Conservation (phyloP, 768 basidiomycete genomes). For the Phylloporus sp. region DNA sequence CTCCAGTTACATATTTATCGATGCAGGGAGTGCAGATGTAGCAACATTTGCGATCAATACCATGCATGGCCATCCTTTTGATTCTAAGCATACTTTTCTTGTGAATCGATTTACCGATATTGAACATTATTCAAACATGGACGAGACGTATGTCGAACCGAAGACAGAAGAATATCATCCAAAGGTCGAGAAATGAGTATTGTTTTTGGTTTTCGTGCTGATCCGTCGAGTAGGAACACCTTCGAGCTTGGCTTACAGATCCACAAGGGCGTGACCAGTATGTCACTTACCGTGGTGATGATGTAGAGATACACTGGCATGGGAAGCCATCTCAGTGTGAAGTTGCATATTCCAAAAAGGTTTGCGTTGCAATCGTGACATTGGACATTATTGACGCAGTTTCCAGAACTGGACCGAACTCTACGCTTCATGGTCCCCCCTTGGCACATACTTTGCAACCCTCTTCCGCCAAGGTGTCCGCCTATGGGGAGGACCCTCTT, state of each 20-base stretch:
- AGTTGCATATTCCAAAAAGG: constrained; percentile 68
- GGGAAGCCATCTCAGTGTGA: constrained; percentile 87
- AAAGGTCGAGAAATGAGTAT: constrained; percentile 46
- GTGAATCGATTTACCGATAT: constrained; percentile 89
- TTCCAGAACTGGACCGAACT: constrained; percentile 91
- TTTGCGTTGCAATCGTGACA: constrained; percentile 34
- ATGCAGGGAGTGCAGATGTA: constrained; percentile 67
- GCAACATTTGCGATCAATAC: constrained; percentile 62
- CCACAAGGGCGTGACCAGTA: constrained; percentile 92
- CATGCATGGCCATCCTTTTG: constrained; percentile 80
- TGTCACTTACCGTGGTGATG: constrained; percentile 88
- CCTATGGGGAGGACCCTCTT: constrained; percentile 91
- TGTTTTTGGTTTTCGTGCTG: background rate
- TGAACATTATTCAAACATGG: constrained; percentile 72
- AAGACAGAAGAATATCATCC: constrained; percentile 68
- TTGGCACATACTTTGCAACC: constrained; percentile 92
- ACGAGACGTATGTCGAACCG: constrained; percentile 77
- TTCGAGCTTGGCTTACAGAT: constrained; percentile 93
- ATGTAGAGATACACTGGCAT: constrained; percentile 90
- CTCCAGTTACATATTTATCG: constrained; percentile 76
- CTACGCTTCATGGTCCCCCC: constrained; percentile 95
- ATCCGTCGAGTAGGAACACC: constrained; percentile 68
- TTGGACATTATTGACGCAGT: constrained; percentile 9
- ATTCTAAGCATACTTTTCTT: constrained; percentile 79
- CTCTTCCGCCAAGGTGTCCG: constrained; percentile 94